Evolutionary conservation across 345 rosid genomes (phyloP), one percentile per base, ranked within the genome.

Genomic region (Heritiera fomes): DNA sequence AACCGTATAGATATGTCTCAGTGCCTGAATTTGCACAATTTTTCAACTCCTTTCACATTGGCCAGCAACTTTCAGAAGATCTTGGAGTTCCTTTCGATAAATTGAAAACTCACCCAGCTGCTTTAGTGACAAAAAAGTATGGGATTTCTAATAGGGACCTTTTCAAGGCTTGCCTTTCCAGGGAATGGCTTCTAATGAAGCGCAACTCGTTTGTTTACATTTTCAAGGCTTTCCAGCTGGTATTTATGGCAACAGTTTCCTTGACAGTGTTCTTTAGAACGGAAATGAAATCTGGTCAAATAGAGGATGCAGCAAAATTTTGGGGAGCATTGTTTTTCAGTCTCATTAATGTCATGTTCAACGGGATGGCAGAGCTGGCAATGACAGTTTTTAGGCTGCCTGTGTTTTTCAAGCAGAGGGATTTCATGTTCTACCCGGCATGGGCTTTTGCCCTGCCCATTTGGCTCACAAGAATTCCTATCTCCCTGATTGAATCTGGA

Each of bases 371-470:
- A 3, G 93, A 90, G 76, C 81, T 88, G 38, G 87, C 90, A 38
- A 59, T 90, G 86, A 87, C 88, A 3, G 65, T 86, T 50, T 73
- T 80, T 28, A 79, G 88, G 77, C 88, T 90, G 55, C 91, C 91
- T 0, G 89, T 88, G 14, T 88, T 88, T 78, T 87, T 67, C 82
- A 85, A 85, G 52, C 90, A 87, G 72, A 84, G 90, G 75, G 90
- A 87, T 63, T 77, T 80, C 83, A 62, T 79, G 79, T 90, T 87
- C 78, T 87, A 85, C 77, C 93, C 91, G 23, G 85, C 90, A 4
- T 88, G 91, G 91, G 89, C 90, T 12, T 90, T 84, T 68, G 89
- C 84, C 40, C 81, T 87, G 46, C 93, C 89, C 7, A 90, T 88
- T 60, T 90, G 87, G 87, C 75, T 87, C 46, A 86, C 86, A 5